Base-by-base conservation (phyloP, 2,329 filamentous ascomycete genomes). In the Hirsutella rhossiliensis region DNA sequence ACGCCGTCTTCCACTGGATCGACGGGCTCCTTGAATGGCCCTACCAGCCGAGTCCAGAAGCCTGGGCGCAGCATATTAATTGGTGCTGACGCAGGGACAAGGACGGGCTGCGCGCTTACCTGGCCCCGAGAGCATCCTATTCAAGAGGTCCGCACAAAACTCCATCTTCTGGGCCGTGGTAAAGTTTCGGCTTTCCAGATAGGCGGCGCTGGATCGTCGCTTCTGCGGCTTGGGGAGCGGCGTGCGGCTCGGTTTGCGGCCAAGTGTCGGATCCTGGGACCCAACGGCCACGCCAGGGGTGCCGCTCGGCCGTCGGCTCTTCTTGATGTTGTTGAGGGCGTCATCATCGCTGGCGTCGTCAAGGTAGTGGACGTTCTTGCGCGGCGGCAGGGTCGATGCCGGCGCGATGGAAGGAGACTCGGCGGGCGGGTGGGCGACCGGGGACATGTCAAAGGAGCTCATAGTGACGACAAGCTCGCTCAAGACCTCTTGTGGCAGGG, bases 41-140 rank as follows among this genome's bases (percentile, higher is more conserved):
- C 75, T 3, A 81, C 76, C 0, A 80, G 66, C n/a, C 77, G 73
- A 0, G 78, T 81, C 78, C 78, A 82, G 56, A 78, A 81, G 7
- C 78, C 76, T 78, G 43, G 20, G 2, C 15, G 34, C 3, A 17
- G 4, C 20, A 23, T 15, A 13, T 42, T 9, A 40, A 19, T 15
- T 31, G 32, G 34, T 13, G 15, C 18, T 6, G 30, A 13, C 12
- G 4, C 11, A 6, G 23, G 19, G 13, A 23, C 19, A 9, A 19
- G 20, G 23, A 20, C 3, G 13, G 13, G 20, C 38, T 28, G 2
- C 18, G 47, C 8, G 15, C 59, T 50, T 64, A 76, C 75, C 75
- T 47, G 78, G 77, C 0, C 76, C 77, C 2, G 73, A 76, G 0
- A 80, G 62, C 78, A 82, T 82, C 28, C 76, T 67, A 1, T 64